Evolutionary conservation across 2,329 filamentous ascomycete species (phyloP).

Genomic region (Cytospora mali): DNA sequence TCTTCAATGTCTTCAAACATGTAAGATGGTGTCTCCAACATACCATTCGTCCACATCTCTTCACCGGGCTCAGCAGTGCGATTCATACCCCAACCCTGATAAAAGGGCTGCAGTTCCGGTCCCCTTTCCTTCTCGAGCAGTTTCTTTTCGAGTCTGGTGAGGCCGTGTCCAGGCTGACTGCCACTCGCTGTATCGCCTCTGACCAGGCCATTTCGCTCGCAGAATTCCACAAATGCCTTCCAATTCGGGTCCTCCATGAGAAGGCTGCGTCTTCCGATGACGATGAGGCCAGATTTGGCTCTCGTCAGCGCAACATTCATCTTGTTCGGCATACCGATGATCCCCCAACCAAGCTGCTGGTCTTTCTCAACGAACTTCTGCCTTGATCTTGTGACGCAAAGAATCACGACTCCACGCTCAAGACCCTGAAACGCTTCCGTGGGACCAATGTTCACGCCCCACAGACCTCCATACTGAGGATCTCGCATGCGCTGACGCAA

Average conservation of each 20-base stretch:
- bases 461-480: slow-evolving; percentile 10
- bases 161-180: background rate
- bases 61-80: background rate
- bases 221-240: slow-evolving; percentile 28
- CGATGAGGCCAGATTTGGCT: slow-evolving; percentile 32
- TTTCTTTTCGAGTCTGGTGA: slow-evolving; percentile 12
- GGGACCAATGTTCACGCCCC: slow-evolving; percentile 32
- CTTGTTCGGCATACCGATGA: slow-evolving; percentile 30
- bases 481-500: slow-evolving; percentile 27
- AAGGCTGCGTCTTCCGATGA: slow-evolving; percentile 30
- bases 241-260: slow-evolving; percentile 28
- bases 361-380: slow-evolving; percentile 30
- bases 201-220: slow-evolving; percentile 27
- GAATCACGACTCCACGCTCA: slow-evolving; percentile 32
- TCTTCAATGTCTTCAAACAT: background rate
- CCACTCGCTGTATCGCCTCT: background rate
- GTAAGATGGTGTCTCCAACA: slow-evolving; percentile 8
- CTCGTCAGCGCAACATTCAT: slow-evolving; percentile 34
- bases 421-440: slow-evolving; percentile 34
- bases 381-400: slow-evolving; percentile 32
- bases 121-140: slow-evolving; percentile 13
- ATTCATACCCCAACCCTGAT: background rate
- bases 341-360: slow-evolving; percentile 29
- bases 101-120: background rate
- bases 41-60: slow-evolving; percentile 14